phyloP scores from a whole-genome alignment of 2,329 filamentous ascomycete species.

The Sodiomyces alkalinus region DNA sequence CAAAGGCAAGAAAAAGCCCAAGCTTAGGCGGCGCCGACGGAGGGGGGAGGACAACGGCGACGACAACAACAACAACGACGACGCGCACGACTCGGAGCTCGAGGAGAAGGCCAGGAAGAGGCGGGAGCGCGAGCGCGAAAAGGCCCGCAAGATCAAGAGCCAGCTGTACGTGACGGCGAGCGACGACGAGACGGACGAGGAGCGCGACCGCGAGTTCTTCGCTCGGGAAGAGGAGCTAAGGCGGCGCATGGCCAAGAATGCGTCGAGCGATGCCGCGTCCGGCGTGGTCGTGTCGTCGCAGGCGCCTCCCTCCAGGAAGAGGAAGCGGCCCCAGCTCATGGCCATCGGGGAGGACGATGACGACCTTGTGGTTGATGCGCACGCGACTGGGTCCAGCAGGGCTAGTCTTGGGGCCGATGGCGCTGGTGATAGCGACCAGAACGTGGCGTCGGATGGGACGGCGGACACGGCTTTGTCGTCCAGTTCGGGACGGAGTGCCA shows the following conservation, averaged over 20 bases:
- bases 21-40: constrained; percentile 30
- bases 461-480: constrained; percentile 3
- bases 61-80: no score
- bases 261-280: constrained; percentile 12
- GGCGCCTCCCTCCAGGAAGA: constrained; percentile 9
- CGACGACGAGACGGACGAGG: constrained; percentile 82
- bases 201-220: constrained; percentile 58
- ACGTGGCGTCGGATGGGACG: no score
- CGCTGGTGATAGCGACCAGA: no score
- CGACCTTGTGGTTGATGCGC: constrained; percentile 5
- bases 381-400: constrained; percentile 7
- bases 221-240: constrained; percentile 46
- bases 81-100: constrained; percentile 46
- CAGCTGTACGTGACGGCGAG: constrained; percentile 65
- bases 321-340: constrained; percentile 13
- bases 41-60: constrained; percentile 16
- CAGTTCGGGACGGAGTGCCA: constrained; percentile 4
- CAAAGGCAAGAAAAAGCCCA: constrained; percentile 34
- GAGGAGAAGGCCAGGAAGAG: constrained; percentile 47
- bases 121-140: constrained; percentile 58
- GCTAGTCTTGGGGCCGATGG: no score
- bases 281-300: constrained; percentile 3
- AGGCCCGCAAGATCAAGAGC: constrained; percentile 69
- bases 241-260: constrained; percentile 21
- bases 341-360: constrained; percentile 12